phyloP scores from a whole-genome alignment of 805 yeast genomes.

The Komagataella pastoris region DNA sequence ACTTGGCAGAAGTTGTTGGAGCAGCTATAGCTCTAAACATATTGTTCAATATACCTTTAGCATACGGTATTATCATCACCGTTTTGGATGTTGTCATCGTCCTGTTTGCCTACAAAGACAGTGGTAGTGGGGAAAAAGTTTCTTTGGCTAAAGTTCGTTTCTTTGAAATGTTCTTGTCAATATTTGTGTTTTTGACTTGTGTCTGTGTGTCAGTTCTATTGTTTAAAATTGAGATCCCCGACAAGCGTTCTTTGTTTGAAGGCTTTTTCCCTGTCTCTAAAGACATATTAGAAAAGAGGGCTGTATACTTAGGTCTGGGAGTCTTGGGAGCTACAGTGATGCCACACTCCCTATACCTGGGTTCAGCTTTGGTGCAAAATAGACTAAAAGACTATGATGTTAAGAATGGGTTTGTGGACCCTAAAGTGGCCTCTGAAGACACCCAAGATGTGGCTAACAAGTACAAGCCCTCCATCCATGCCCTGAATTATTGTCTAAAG shows the following conservation, averaged over 20 bases:
- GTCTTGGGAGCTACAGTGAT: constrained; percentile 89
- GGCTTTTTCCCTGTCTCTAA: constrained; percentile 60
- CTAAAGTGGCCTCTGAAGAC: constrained; percentile 8
- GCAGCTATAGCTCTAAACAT: constrained; percentile 80
- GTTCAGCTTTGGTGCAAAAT: constrained; percentile 81
- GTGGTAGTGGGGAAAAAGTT: constrained; percentile 23
- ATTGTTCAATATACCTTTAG: constrained; percentile 58
- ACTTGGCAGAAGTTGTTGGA: constrained; percentile 89
- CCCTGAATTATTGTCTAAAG: constrained; percentile 59
- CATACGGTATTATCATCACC: constrained; percentile 66
- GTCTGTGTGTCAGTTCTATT: constrained; percentile 64
- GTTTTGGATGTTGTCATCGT: constrained; percentile 72
- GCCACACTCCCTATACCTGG: constrained; percentile 84
- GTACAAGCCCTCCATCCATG: constrained; percentile 61
- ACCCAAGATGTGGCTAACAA: constrained; percentile 16
- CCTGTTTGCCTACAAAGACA: constrained; percentile 64
- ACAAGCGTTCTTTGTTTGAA: constrained; percentile 34
- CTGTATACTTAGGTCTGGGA: constrained; percentile 67
- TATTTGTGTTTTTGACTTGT: constrained; percentile 62
- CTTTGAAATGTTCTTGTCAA: constrained; percentile 65
- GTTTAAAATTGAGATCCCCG: constrained; percentile 39
- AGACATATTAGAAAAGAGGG: constrained; percentile 45
- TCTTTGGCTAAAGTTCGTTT: constrained; percentile 61
- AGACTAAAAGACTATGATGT: constrained; percentile 65
- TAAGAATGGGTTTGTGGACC: constrained; percentile 12